Base-by-base conservation (phyloP, 192 early-diverging fungal species). In the Podila verticillata region DNA sequence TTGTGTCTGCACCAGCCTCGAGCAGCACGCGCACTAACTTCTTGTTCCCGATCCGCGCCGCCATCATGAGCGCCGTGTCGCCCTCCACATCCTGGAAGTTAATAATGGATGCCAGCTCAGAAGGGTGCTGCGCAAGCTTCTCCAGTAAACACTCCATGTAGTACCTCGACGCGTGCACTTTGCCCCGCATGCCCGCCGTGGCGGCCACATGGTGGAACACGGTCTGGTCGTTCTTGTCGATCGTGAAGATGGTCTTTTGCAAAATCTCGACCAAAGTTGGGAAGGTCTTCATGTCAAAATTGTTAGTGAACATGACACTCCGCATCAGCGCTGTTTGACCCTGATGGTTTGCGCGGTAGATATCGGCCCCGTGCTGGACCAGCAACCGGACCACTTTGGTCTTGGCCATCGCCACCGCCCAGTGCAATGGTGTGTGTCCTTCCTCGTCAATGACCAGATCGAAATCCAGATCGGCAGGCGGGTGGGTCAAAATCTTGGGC, bases 251-350 rank as follows among this genome's bases (percentile, higher is more conserved):
- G 4, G 91, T 89, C 57, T 91, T 89, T 63, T 92, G 88, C 7
- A 99, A 82, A 7, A 94, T 61, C 36, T 92, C 89, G 17, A 98
- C 65, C 5, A 95, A 73, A 9, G 87, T 82, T 2, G 87, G 78
- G 81, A 98, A 99, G 0, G 89, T 81, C 66, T 93, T 90, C 48
- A 84, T 86, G 32, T 98, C 96, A 80, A 90, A 94, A 80, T 95
- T 96, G 83, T 97, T 95, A 19, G 93, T 92, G 62, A 94, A 92
- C 62, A 97, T 83, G 0, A 99, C 96, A 12, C 94, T 92, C 22
- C 98, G 89, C 65, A 98, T 96, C 48, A 99, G 82, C 0, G 96
- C 92, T 22, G 96, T 94, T 82, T 99, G 95, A n/a, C 97, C 96
- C 34, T 87, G 86, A 44, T 88, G 85, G 73, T 99, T 99, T 31